These are phyloP conservation scores for Pythium volutum DNA, from an alignment of 352 stramenopile genomes.

Conservation along the genomic window DNA sequence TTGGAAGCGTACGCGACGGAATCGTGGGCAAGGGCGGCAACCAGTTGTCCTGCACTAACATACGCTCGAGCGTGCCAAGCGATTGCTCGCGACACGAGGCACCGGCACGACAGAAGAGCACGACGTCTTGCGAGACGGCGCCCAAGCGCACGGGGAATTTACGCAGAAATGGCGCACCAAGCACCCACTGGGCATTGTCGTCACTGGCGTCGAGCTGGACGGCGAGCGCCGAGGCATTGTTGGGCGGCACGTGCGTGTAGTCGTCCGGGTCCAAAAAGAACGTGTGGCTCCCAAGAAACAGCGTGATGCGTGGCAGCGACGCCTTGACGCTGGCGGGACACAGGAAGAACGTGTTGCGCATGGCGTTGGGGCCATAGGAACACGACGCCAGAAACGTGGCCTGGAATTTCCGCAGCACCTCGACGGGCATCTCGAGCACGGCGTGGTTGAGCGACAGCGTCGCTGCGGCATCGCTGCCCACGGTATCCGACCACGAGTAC, in stretches of 20 bases:
- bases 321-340: background rate
- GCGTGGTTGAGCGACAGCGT: constrained; percentile 8
- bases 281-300: constrained; percentile 2
- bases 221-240: background rate
- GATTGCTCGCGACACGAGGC: constrained; percentile 1
- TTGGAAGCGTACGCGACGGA: background rate
- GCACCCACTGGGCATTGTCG: background rate
- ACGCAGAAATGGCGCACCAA: constrained; percentile 11
- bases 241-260: constrained; percentile 8
- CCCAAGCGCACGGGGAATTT: constrained; percentile 12
- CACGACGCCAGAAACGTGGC: background rate
- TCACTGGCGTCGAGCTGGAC: constrained; percentile 6
- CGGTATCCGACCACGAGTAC: background rate
- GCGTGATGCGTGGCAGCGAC: constrained; percentile 2
- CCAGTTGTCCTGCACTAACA: background rate
- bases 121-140: background rate
- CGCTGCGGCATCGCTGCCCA: background rate
- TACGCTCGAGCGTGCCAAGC: background rate
- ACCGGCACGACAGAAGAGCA: background rate
- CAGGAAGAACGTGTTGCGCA: background rate
- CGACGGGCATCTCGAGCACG: constrained; percentile 1
- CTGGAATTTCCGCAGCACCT: background rate
- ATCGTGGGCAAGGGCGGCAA: background rate
- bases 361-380: background rate
- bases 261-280: constrained; percentile 10